Conservation (phyloP, 306 rosid species). For the Adenanthera pavonina region DNA sequence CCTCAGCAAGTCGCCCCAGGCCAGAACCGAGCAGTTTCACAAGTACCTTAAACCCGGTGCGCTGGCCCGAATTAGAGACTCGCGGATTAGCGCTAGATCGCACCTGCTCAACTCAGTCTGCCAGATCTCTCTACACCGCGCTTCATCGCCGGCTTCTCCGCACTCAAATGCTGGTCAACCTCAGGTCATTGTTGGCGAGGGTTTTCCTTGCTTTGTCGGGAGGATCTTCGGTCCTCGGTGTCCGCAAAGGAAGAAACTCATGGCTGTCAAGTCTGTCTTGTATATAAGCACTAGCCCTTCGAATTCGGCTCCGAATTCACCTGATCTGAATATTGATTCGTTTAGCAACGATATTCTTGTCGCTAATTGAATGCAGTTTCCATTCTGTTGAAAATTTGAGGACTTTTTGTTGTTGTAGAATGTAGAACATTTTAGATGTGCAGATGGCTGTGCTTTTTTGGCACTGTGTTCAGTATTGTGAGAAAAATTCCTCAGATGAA, state of each 20-base stretch:
- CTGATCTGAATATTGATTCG: slow-evolving; percentile 57
- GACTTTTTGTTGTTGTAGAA: slow-evolving; percentile 40
- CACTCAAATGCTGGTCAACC: slow-evolving; percentile 27
- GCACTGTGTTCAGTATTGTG: background rate
- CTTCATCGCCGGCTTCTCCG: slow-evolving; percentile 41
- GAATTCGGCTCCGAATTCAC: slow-evolving; percentile 41
- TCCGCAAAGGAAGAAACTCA: slow-evolving; percentile 66
- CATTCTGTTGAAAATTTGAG: slow-evolving; percentile 11
- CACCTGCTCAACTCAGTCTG: slow-evolving; percentile 42
- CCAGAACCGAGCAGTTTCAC: slow-evolving; percentile 55
- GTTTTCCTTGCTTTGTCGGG: slow-evolving; percentile 57
- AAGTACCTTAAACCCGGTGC: slow-evolving; percentile 89
- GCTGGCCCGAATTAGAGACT: slow-evolving; percentile 84
- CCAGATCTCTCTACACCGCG: slow-evolving; percentile 42
- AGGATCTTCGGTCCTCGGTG: slow-evolving; percentile 59
- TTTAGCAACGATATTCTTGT: slow-evolving; percentile 54
- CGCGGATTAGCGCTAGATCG: slow-evolving; percentile 74
- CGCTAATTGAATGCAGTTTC: slow-evolving; percentile 50
- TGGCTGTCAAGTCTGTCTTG: slow-evolving; percentile 56
- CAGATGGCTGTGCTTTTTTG: slow-evolving; percentile 24
- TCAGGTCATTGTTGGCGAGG: slow-evolving; percentile 40
- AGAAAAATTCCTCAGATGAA: background rate
- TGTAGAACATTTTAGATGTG: slow-evolving; percentile 46
- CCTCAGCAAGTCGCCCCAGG: background rate
- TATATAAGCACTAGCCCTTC: slow-evolving; percentile 40